phyloP scores from a whole-genome alignment of 805 yeast species.

The Candida methanosorbosa region DNA sequence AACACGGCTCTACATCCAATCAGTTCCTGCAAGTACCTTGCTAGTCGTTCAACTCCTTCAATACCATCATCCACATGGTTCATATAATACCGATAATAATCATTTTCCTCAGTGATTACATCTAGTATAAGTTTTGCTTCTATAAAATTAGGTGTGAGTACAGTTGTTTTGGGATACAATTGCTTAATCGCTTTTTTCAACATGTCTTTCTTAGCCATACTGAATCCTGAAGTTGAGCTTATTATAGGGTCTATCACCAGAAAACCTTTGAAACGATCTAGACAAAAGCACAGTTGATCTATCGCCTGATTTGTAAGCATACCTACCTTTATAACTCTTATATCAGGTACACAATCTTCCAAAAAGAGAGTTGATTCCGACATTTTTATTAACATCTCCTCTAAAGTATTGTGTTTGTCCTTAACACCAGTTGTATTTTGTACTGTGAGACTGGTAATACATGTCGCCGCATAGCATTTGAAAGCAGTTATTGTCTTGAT shows the following conservation, averaged over 20 bases:
- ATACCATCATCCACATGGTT: too few relatives aligned
- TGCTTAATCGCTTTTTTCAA: conserved; percentile 25
- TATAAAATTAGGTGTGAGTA: conserved; percentile 63
- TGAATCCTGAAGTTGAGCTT: conserved; percentile 64
- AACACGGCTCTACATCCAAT: conserved; percentile 31
- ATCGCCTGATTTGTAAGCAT: conserved; percentile 54
- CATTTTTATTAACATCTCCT: neutral
- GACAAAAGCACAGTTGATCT: conserved; percentile 29
- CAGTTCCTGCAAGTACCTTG: conserved; percentile 27
- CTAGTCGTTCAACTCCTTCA: neutral
- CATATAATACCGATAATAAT: too few relatives aligned
- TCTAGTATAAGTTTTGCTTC: conserved; percentile 36
- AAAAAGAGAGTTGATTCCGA: neutral
- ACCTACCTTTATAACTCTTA: conserved; percentile 69
- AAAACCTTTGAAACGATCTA: conserved; percentile 22
- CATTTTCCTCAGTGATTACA: neutral
- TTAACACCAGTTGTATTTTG: conserved; percentile 54
- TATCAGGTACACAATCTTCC: conserved; percentile 26
- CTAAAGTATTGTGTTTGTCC: conserved; percentile 17
- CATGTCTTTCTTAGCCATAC: neutral
- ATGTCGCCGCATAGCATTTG: conserved; percentile 67
- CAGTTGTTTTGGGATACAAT: conserved; percentile 39
- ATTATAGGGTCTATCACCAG: conserved; percentile 78
- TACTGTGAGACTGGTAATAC: conserved; percentile 72
- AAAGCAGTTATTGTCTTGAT: conserved; percentile 70